phyloP scores from a whole-genome alignment of 2,329 filamentous ascomycete genomes.

The Verticillium klebahnii region DNA sequence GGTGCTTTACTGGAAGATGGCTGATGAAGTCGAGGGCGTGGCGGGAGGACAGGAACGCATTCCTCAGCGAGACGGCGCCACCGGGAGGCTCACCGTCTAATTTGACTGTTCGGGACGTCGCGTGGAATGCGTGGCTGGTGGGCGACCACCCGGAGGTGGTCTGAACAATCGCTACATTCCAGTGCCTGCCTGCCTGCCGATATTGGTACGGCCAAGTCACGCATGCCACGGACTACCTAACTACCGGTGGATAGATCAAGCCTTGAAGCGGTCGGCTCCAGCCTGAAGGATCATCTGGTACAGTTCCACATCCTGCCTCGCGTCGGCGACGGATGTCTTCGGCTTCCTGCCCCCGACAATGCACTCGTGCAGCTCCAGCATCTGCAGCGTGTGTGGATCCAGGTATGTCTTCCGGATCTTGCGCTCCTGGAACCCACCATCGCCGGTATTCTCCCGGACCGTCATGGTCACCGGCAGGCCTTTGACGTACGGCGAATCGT shows the following conservation, averaged over 20 bases:
- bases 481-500: slow-evolving; percentile 55
- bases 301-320: slow-evolving; percentile 23
- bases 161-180: not conserved
- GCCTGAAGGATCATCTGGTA: slow-evolving; percentile 23
- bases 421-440: slow-evolving; percentile 32
- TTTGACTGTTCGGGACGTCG: not conserved
- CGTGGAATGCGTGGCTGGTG: not conserved
- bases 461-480: slow-evolving; percentile 45
- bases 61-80: not conserved
- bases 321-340: slow-evolving; percentile 24
- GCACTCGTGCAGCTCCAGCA: slow-evolving; percentile 26
- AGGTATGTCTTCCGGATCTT: slow-evolving; percentile 38
- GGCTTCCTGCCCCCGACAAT: slow-evolving; percentile 14
- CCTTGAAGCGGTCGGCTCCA: slow-evolving; percentile 1
- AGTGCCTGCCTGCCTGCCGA: no score
- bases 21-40: not conserved
- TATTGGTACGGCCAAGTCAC: not conserved
- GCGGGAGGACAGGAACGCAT: not conserved
- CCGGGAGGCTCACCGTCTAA: not conserved
- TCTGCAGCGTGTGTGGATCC: slow-evolving; percentile 32
- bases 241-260: not conserved
- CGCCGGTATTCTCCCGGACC: slow-evolving; percentile 34
- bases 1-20: not conserved
- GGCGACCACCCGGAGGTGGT: not conserved
- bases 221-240: not conserved